Evolutionary conservation across 768 basidiomycete genomes (phyloP), one percentile per base, ranked within the genome.

Genomic region (Vishniacozyma victoriae): DNA sequence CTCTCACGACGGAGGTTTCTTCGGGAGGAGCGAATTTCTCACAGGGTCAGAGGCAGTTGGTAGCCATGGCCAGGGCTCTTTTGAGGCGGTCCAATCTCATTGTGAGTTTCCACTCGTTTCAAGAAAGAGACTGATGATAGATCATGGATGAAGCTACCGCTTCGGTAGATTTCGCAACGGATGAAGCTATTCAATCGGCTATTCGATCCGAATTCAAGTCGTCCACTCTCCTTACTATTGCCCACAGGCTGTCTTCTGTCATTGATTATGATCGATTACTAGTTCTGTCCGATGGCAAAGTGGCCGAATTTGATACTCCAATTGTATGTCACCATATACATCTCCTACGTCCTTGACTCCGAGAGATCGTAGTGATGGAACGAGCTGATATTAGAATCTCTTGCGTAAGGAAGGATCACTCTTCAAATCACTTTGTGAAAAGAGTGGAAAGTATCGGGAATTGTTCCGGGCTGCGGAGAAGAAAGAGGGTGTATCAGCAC

Each of bases 11-110:
- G 0, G 81, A 84, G 51, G 84, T 93, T 7, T 87, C 87, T 0
- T 78, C 86, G 0, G 89, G 89, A 0, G 90, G 90, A 0, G 77
- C 82, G 24, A 93, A 95, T 74, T 92, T 95, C 71, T 91, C 87
- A 1, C 87, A 90, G 50, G 91, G 92, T 9, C 90, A 96, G 65
- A 72, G 89, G 9, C 91, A 96, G 43, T 62, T 77, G 2, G 53
- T 76, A 1, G 70, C 71, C 12, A 58, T 67, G 46, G 67, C 55
- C 2, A 41, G 60, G 38, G 63, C 55, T 7, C 35, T 64, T 12
- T 47, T 60, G 15, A 42, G 55, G 29, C 48, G 59, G 22, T 61
- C 53, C 11, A 60, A 60, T 37, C 41, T 69, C 12, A 64, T 69
- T 39, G 59, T 63, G 50, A 50, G 61, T 59, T 1, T 5, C 20